phyloP scores from a whole-genome alignment of 1,284 basidiomycete genomes.

The Apiotrichum montevideense region DNA sequence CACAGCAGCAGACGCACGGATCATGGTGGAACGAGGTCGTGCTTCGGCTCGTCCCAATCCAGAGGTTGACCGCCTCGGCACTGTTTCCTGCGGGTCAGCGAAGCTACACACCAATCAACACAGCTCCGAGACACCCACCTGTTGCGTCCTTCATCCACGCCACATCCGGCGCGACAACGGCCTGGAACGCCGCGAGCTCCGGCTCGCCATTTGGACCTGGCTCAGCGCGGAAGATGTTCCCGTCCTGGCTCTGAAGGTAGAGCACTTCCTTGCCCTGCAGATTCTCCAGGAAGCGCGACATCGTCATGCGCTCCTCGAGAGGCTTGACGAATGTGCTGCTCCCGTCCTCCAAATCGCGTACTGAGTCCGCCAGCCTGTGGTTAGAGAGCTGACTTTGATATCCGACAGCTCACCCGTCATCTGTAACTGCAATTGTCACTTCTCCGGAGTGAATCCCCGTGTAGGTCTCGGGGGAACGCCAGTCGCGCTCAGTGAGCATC shows the following conservation, averaged over 20 bases:
- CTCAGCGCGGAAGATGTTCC: constrained; percentile 61
- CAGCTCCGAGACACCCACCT: constrained; percentile 51
- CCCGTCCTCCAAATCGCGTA: constrained; percentile 53
- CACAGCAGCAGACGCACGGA: constrained; percentile 19
- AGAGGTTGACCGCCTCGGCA: constrained; percentile 84
- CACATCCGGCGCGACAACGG: constrained; percentile 61
- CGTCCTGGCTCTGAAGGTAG: constrained; percentile 87
- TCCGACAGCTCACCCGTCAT: constrained; percentile 59
- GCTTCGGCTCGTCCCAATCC: constrained; percentile 74
- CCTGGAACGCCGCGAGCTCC: constrained; percentile 59
- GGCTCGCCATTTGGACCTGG: constrained; percentile 43
- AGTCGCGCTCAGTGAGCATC: constrained; percentile 15
- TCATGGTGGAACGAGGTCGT: constrained; percentile 76
- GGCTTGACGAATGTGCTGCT: constrained; percentile 73
- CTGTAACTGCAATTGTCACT: constrained; percentile 72
- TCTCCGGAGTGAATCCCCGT: constrained; percentile 52
- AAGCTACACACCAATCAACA: no score
- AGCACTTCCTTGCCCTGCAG: constrained; percentile 48
- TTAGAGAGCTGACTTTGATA: no score
- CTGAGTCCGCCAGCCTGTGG: constrained; percentile 67
- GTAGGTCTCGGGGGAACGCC: constrained; percentile 25
- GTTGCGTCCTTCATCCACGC: constrained; percentile 69
- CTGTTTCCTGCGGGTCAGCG: constrained; percentile 50
- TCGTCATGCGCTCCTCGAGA: constrained; percentile 59
- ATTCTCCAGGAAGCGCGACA: constrained; percentile 53